Percentiles rank a stretch among this genome's conserved stretches.
These are phyloP conservation scores for Cucumis hystrix DNA, from an alignment of 306 rosid species.

Conservation along the genomic window DNA sequence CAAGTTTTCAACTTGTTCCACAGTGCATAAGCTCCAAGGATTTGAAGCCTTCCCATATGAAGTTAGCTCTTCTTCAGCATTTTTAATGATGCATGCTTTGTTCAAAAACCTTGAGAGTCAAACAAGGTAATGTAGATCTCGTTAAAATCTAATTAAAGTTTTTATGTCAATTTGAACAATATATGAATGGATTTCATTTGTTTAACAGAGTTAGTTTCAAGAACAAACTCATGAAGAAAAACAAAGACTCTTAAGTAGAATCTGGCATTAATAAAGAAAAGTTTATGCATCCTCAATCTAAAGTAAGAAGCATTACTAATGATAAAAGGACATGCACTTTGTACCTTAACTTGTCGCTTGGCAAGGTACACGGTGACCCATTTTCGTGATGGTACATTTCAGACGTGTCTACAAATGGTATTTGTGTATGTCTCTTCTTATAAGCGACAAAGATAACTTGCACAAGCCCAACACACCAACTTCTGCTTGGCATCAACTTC, in stretches of 20 bases:
- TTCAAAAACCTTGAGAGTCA: conserved; percentile 21
- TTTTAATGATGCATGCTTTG: conserved; percentile 40
- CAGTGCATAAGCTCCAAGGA: conserved; percentile 42
- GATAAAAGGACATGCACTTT: background rate
- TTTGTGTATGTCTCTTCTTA: conserved; percentile 6
- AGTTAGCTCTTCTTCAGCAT: conserved; percentile 7
- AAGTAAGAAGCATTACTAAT: background rate
- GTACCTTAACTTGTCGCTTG: conserved; percentile 20
- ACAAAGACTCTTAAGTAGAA: background rate
- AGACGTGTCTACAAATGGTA: background rate
- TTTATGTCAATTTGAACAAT: too few relatives aligned
- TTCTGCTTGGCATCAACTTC: background rate
- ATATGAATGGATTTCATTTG: background rate
- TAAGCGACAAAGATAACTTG: conserved; percentile 10
- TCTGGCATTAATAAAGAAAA: background rate
- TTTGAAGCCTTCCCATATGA: conserved; percentile 22
- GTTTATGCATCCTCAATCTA: background rate
- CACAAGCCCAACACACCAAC: conserved; percentile 2
- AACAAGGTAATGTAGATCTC: background rate
- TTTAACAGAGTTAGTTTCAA: background rate
- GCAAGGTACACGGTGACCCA: background rate
- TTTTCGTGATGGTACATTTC: background rate
- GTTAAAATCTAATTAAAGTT: background rate
- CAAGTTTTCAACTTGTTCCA: conserved; percentile 26
- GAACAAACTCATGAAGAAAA: background rate